Conservation (phyloP, 2,329 filamentous ascomycete genomes). For the Cladosporium sp. region DNA sequence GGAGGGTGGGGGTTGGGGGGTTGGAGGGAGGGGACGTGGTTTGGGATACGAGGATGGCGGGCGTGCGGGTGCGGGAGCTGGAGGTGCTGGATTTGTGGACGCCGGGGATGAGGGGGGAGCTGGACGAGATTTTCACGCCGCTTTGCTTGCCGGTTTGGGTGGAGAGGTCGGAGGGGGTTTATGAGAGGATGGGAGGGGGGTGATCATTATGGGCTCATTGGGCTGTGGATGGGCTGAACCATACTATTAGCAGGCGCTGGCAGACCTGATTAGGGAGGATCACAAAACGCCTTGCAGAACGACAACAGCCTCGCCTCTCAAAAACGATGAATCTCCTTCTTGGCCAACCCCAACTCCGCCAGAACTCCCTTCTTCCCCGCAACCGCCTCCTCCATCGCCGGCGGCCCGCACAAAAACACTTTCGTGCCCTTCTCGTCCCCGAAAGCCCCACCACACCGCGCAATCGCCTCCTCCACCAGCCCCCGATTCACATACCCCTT, state of each 20-base stretch:
- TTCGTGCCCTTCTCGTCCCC: slow-evolving; percentile 42
- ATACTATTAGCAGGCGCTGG: too few relatives aligned
- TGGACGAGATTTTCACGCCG: slow-evolving; percentile 22
- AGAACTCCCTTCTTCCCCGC: slow-evolving; percentile 50
- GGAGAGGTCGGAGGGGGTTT: slow-evolving; percentile 21
- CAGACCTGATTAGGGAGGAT: not conserved
- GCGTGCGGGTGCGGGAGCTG: not conserved
- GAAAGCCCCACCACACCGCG: slow-evolving; percentile 27
- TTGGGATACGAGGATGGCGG: not conserved
- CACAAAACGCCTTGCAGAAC: not conserved
- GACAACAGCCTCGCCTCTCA: slow-evolving; percentile 24
- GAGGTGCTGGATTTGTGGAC: slow-evolving; percentile 17
- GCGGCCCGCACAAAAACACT: slow-evolving; percentile 65
- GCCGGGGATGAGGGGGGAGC: slow-evolving; percentile 18
- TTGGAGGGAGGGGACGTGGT: not conserved
- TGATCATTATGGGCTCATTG: not conserved
- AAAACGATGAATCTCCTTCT: slow-evolving; percentile 55
- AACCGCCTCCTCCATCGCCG: slow-evolving; percentile 57
- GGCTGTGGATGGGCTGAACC: too few relatives aligned
- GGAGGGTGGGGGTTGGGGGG: not conserved
- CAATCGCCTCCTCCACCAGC: slow-evolving; percentile 48
- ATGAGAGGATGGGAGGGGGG: slow-evolving; percentile 13
- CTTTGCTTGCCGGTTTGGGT: slow-evolving; percentile 26
- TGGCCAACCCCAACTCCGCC: slow-evolving; percentile 51
- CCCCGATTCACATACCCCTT: slow-evolving; percentile 55